Percentiles rank a stretch among this genome's conserved stretches.
These are phyloP conservation scores for Dioszegia aurantiaca DNA, from an alignment of 768 basidiomycete genomes.

Conservation along the genomic window DNA sequence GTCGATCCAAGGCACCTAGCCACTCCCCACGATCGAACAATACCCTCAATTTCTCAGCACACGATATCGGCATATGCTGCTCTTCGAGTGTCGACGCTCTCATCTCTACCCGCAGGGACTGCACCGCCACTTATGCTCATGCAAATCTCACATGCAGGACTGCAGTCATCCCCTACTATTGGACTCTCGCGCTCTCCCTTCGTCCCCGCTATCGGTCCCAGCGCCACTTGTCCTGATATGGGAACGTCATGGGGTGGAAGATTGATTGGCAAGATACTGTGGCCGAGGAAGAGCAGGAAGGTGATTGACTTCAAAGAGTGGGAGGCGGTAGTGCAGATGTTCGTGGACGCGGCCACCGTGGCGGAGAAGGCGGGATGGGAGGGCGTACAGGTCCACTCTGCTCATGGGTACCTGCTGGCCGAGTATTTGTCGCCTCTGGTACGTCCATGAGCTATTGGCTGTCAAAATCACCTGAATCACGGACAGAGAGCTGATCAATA, in stretches of 20 bases:
- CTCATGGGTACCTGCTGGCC: constrained; percentile 46
- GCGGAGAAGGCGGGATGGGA: constrained; percentile 74
- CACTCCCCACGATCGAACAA: constrained; percentile 33
- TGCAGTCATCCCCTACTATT: constrained; percentile 76
- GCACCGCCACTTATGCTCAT: constrained; percentile 61
- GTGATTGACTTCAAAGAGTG: constrained; percentile 67
- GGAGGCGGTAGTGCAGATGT: constrained; percentile 60
- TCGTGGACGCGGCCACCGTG: constrained; percentile 65
- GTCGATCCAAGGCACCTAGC: constrained; percentile 40
- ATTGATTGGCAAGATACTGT: constrained; percentile 63
- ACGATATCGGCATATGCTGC: constrained; percentile 23
- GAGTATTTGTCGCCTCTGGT: constrained; percentile 43
- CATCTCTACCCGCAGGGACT: neutral
- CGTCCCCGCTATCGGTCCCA: constrained; percentile 67
- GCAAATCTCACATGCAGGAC: constrained; percentile 74
- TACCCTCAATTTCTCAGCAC: constrained; percentile 13
- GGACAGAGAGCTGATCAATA: constrained; percentile 15
- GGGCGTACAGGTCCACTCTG: constrained; percentile 72
- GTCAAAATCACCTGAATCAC: too few relatives aligned
- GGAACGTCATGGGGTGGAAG: constrained; percentile 50
- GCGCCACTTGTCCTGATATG: constrained; percentile 50
- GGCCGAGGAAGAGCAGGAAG: constrained; percentile 52
- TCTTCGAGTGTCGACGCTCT: constrained; percentile 12
- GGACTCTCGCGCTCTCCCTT: constrained; percentile 63
- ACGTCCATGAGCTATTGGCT: constrained; percentile 10